phyloP scores from a whole-genome alignment of 768 basidiomycete genomes.

The Candolleomyces efflorescens region DNA sequence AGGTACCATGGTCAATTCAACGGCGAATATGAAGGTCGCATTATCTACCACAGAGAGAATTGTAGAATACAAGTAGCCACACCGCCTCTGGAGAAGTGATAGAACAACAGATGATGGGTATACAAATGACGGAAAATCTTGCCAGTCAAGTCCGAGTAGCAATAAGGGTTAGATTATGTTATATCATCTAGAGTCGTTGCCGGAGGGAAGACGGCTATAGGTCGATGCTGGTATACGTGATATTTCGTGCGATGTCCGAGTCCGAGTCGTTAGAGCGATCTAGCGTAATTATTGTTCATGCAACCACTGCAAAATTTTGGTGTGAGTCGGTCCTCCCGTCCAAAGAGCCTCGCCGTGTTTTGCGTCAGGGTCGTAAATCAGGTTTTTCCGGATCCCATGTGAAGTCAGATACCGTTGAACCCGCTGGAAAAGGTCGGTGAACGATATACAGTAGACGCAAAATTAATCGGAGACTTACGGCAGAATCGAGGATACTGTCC shows the following conservation, averaged over 20 bases:
- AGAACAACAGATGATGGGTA: too few relatives aligned
- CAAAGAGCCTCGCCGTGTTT: conserved; percentile 61
- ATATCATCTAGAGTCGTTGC: too few relatives aligned
- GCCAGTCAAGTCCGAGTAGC: too few relatives aligned
- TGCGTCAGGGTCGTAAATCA: conserved; percentile 61
- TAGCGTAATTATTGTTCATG: conserved; percentile 13
- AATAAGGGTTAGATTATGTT: too few relatives aligned
- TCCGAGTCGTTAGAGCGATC: neutral
- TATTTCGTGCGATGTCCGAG: neutral
- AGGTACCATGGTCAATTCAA: neutral
- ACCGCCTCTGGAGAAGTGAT: too few relatives aligned
- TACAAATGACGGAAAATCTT: too few relatives aligned
- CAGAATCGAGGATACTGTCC: conserved; percentile 74
- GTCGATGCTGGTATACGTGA: neutral
- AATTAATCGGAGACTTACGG: conserved; percentile 36
- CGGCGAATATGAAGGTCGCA: neutral
- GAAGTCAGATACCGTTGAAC: conserved; percentile 70
- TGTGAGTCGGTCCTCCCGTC: conserved; percentile 46
- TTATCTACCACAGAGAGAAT: too few relatives aligned
- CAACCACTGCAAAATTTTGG: conserved; percentile 63
- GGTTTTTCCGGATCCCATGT: conserved; percentile 66
- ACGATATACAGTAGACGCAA: neutral
- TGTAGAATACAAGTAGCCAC: too few relatives aligned
- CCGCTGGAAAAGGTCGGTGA: conserved; percentile 37
- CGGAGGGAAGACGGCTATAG: too few relatives aligned